Base-by-base conservation (phyloP, 129 eudicot genomes). In the Arctium lappa region DNA sequence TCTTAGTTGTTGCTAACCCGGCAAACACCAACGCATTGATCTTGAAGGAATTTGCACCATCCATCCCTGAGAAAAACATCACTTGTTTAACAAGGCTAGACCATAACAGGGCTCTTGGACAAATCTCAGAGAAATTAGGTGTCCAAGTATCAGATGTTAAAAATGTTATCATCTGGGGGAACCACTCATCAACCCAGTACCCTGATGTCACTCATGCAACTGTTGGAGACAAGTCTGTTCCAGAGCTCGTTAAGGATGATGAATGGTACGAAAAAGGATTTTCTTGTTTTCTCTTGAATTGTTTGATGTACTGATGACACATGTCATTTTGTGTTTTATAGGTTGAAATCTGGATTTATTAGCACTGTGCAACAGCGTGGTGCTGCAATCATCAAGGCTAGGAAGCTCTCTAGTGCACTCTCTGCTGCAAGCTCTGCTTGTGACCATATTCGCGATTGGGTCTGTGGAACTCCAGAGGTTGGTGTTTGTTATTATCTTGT, bases 371-470 rank as follows among this genome's bases (percentile, higher is more conserved):
- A 96, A 76, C 99, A 96, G 72, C 98, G 99, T 84, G 99, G 99
- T 75, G 99, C 99, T 85, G 99, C 99, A 2, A 96, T 96, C 69
- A 96, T 96, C 87, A 96, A 96, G 84, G 99, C 99, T 84, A 90
- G 99, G 87, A 96, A 96, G 92, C 92, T 96, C 27, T 96, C 99
- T 5, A 96, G 99, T 91, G 99, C 99, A 30, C 87, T 96, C 48
- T 96, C 99, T 65, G 99, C 99, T 85, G 99, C 99, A 53, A 96
- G 99, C 77, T 88, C 99, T 78, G 99, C 99, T 76, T 96, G 99
- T 86, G 99, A 96, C 86, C 99, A 96, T 86, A 96, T 96, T 33
- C 99, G 98, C 81, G 97, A 96, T 66, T 96, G 98, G 99, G 98
- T 96, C 78, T 92, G 93, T 76, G 99, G 99, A 85, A 96, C 99